Base-by-base conservation (phyloP, 1,139 yeast genomes). In the Debaryomycetaceae sp. region DNA sequence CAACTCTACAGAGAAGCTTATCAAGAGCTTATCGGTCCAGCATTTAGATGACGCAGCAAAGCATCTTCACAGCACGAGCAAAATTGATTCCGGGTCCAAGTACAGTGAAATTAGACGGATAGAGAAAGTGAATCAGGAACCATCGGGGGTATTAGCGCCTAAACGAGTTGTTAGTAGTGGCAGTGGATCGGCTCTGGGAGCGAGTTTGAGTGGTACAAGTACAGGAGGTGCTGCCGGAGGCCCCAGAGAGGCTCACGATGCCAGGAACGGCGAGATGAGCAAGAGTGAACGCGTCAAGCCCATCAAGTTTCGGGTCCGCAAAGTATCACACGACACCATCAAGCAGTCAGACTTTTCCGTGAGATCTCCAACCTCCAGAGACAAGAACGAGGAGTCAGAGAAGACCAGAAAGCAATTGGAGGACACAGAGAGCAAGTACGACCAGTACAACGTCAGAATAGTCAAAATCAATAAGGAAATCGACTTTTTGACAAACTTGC, bases 401-500 rank as follows among this genome's bases (percentile, higher is more conserved):
- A 43, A 30, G 44, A 16, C 45, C 29, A 30, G 11, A 31, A 14
- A 46, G 31, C 50, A 48, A 17, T 35, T 54, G n/a, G 53, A 55
- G 40, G 49, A 49, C 17, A 59, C 64, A 3, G 74, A 70, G 50
- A 48, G 50, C 26, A 69, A 68, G 49, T 67, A 68, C 44, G 74
- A 70, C 38, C 63, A 56, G 40, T 67, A 63, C 42, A 60, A 52
- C 17, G 50, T 50, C 26, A 56, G 67, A 32, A 64, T 70, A 17
- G 52, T 41, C 22, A 72, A 72, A 44, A 71, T 72, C 39, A 59
- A 67, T 26, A 70, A 71, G 51, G 78, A 72, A 43, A 63, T 72
- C 30, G 54, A 53, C 16, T 72, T 70, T 43, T 61, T 72, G 45
- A 49, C 59, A 24, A 66, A 63, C 38, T 58, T 72, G 32, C 63